Percentiles rank a stretch among this genome's conserved stretches.
Conservation (phyloP, 371 early-diverging fungal genomes). For the Mortierella sp. region DNA sequence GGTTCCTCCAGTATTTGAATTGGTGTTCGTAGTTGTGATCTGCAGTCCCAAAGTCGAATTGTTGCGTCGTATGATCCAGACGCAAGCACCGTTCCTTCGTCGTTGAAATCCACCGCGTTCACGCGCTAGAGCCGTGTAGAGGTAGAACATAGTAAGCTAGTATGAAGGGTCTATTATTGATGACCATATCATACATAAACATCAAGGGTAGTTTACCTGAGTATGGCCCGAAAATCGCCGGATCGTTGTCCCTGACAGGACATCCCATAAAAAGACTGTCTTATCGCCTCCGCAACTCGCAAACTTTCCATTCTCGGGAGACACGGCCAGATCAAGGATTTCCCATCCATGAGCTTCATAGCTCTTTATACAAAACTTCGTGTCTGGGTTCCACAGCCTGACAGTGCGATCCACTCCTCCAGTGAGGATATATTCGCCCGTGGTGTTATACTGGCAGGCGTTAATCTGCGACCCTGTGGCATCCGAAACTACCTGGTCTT, state of each 20-base stretch:
- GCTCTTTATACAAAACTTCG: conserved; percentile 76
- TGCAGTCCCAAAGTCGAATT: conserved; percentile 90
- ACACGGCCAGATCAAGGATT: conserved; percentile 83
- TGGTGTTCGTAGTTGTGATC: conserved; percentile 75
- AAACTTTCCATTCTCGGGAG: conserved; percentile 81
- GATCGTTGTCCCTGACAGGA: conserved; percentile 77
- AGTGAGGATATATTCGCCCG: conserved; percentile 81
- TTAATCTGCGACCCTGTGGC: conserved; percentile 60
- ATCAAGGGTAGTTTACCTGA: conserved; percentile 72
- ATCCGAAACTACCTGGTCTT: conserved; percentile 38
- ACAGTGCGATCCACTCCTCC: conserved; percentile 84
- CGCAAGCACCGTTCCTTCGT: conserved; percentile 80
- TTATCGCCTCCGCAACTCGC: conserved; percentile 89
- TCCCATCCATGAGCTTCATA: conserved; percentile 92
- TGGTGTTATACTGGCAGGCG: conserved; percentile 71
- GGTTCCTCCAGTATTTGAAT: conserved; percentile 90
- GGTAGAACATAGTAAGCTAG: too few relatives aligned
- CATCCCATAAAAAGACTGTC: conserved; percentile 88
- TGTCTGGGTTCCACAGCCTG: conserved; percentile 84
- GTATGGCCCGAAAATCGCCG: conserved; percentile 84
- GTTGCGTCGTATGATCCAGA: conserved; percentile 94
- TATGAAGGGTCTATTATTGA: too few relatives aligned
- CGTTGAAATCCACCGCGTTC: conserved; percentile 86
- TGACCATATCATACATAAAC: not conserved
- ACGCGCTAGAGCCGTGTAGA: conserved; percentile 75